phyloP scores from a whole-genome alignment of 441 rosid genomes.

The Corymbia citriodora region DNA sequence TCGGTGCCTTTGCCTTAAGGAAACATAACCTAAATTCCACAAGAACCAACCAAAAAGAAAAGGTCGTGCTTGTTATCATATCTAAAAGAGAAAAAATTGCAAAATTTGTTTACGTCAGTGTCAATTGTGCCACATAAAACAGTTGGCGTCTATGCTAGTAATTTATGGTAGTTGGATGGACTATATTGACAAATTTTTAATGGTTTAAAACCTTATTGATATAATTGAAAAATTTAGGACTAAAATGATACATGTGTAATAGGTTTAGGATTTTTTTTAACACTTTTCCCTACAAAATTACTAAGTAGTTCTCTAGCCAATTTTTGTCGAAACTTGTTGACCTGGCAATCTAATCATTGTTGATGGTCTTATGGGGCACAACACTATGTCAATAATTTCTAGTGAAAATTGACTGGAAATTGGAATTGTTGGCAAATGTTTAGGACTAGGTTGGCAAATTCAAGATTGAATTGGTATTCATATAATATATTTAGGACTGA shows the following conservation, averaged over 20 bases:
- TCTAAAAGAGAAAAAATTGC: too few species aligned
- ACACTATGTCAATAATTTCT: rapidly evolving
- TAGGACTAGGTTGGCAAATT: neutral
- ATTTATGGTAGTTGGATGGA: too few species aligned
- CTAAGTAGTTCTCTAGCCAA: neutral
- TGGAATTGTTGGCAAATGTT: neutral
- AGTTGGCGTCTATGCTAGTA: rapidly evolving
- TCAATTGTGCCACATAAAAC: rapidly evolving
- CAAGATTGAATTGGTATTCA: neutral
- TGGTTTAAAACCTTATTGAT: neutral
- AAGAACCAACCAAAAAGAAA: too few species aligned
- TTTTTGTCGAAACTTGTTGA: neutral
- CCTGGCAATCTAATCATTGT: rapidly evolving
- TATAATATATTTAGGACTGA: rapidly evolving
- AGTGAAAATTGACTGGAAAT: neutral
- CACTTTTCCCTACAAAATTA: neutral
- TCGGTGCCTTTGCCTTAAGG: too few species aligned
- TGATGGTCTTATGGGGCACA: neutral
- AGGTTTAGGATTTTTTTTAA: neutral
- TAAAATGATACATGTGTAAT: too few species aligned
- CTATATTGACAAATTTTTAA: rapidly evolving
- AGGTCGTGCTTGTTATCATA: too few species aligned
- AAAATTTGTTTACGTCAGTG: too few species aligned
- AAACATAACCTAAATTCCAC: too few species aligned
- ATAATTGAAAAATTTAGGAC: neutral